Evolutionary conservation across 257 asterid species (phyloP), one percentile per base, ranked within the genome.

Genomic region (Solanum pinnatisectum): DNA sequence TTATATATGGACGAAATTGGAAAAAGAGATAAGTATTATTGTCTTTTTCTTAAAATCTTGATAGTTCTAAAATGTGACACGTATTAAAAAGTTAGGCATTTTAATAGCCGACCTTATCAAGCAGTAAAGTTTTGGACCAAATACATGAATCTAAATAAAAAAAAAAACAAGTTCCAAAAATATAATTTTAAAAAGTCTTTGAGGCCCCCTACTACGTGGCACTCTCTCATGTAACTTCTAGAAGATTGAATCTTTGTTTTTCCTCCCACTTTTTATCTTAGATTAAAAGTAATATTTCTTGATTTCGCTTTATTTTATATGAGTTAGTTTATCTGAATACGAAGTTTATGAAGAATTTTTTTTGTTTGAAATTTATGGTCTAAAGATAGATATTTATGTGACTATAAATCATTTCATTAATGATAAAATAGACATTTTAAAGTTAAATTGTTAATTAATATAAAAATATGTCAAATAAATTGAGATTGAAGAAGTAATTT

Each of bases 81-180:
- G 98, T 90, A 87, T 15, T 8, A 74, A 83, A 76, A 89, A 52
- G 90, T 67, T 94, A 89, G 93, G 88, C 86, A 76, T 71, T 46
- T 87, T 65, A 87, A 88, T 91, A 91, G 94, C 93, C 93, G 94
- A 92, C 94, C 98, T 91, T 92, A 91, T 90, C 92, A 42, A 70
- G 86, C 74, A 84, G 71, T 60, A 46, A 84, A 82, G 89, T 40
- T 25, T 56, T 70, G 37, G 49, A 88, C 89, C 91, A 93, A 88
- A 89, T 94, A 91, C 96, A 94, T 91, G 94, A 88, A 93, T 70
- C 87, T 73, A 33, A 81, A 25, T 11, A 18, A 3, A 6, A 8
- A 1, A 13, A 27, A 15, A 25, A 12, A 25, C 3, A 10, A 30
- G 68, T 30, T 46, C 0, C 22, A 87, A 35, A 8, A 42, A 5